Evolutionary conservation across 2,329 filamentous ascomycete species (phyloP), one percentile per base, ranked within the genome.

Genomic region (Penicillium italicum): DNA sequence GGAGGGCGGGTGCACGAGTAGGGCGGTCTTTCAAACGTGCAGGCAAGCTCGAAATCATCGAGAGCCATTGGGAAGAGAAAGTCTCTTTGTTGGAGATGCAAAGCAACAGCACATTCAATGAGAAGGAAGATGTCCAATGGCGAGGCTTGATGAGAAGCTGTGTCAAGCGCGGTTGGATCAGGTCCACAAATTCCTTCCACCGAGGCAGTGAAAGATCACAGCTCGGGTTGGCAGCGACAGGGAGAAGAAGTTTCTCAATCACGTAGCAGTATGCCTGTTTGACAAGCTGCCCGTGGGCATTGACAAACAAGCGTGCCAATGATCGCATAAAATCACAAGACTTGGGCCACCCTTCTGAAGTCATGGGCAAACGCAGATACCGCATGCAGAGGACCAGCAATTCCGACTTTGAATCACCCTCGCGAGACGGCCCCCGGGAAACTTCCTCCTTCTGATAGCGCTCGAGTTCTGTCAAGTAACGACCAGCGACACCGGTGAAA

Each of bases 201-300:
- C 87, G 93, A 0, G 88, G 85, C 61, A 88, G 82, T 51, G 86
- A 86, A 57, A 97, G 82, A 68, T 97, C 89, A 46, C 82, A 86
- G 53, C 81, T 87, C 5, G 90, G 89, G 60, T 86, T 89, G 4
- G 90, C 90, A 14, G 93, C 93, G 48, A 99, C 87, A 1, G 92
- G 91, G 14, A 97, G 82, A 24, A 99, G 77, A 28, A 99, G 80
- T 63, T 89, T 88, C 66, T 96, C 90, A 50, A 99, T 83, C 22
- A 96, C 86, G 67, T 96, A 89, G 70, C 94, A 97, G 69, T 97
- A 99, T 0, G 92, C 90, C 64, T 93, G 89, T 73, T 99, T 99
- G 67, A 97, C 86, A 58, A 86, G 86, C 62, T 90, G 90, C 0
- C 94, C 94, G 67, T 97, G 93, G 5, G 90, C 89, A 64, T 85